These are phyloP conservation scores for Xylaria digitata DNA, from an alignment of 2,329 filamentous ascomycete genomes.

Conservation along the genomic window DNA sequence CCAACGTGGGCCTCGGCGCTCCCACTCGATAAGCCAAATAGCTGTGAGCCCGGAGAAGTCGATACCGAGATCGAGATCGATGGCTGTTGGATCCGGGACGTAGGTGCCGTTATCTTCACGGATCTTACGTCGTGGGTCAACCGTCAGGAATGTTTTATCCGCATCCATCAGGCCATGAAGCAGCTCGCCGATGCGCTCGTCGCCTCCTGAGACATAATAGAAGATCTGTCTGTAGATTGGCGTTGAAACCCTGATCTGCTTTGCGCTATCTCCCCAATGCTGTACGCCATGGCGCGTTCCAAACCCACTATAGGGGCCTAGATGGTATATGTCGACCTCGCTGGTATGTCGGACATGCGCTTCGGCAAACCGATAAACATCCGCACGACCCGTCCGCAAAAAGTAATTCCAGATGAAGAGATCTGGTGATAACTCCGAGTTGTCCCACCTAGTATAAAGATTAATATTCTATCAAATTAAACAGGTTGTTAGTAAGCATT, in stretches of 20 bases:
- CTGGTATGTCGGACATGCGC: constrained; percentile 68
- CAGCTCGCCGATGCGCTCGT: constrained; percentile 67
- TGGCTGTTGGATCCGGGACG: constrained; percentile 56
- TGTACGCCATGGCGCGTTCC: constrained; percentile 72
- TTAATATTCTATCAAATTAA: too few relatives aligned
- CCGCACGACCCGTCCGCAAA: constrained; percentile 66
- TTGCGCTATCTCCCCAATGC: constrained; percentile 70
- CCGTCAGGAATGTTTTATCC: constrained; percentile 62
- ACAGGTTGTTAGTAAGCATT: too few relatives aligned
- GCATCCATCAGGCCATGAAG: constrained; percentile 64
- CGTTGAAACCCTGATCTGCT: constrained; percentile 70
- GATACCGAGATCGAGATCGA: constrained; percentile 66
- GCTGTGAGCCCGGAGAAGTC: constrained; percentile 69
- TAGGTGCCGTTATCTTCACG: constrained; percentile 60
- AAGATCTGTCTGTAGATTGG: constrained; percentile 68
- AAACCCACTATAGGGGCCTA: constrained; percentile 67
- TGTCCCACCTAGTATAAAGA: constrained; percentile 61
- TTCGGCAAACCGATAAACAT: constrained; percentile 69
- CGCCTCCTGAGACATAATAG: constrained; percentile 67
- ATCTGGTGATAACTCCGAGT: constrained; percentile 71
- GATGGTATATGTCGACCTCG: constrained; percentile 72
- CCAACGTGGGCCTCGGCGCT: constrained; percentile 65
- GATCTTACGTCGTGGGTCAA: constrained; percentile 70
- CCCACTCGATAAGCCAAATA: constrained; percentile 70
- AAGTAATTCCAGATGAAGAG: constrained; percentile 73